Evolutionary conservation across 2,329 filamentous ascomycete species (phyloP).

Genomic region (Aspergillus terreus): DNA sequence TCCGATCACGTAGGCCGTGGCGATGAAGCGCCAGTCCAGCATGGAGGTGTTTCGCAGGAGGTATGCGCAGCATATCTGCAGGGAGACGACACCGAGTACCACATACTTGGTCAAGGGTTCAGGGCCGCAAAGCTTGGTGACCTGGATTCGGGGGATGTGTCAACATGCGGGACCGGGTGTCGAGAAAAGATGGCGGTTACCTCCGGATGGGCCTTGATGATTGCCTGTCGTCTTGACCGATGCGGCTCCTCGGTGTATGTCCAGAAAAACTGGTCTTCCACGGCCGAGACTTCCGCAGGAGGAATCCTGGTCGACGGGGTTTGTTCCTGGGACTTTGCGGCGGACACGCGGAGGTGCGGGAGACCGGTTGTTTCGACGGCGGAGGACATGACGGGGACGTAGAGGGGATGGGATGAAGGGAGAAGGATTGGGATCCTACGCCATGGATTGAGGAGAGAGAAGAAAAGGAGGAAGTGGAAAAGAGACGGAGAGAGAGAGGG

Average conservation of each 20-base stretch:
- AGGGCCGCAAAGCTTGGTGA: constrained; percentile 93
- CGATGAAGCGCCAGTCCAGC: constrained; percentile 79
- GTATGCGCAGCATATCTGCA: constrained; percentile 77
- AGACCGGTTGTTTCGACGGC: constrained; percentile 25
- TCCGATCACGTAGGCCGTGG: constrained; percentile 84
- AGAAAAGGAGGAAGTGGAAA: constrained; percentile 6
- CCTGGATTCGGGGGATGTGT: constrained; percentile 49
- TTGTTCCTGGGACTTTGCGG: constrained; percentile 22
- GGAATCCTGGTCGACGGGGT: constrained; percentile 22
- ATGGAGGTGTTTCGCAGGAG: constrained; percentile 73
- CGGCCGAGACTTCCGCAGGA: constrained; percentile 29
- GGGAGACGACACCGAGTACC: constrained; percentile 74
- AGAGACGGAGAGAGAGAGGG: constrained; percentile 3
- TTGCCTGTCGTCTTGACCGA: constrained; percentile 80
- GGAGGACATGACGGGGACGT: constrained; percentile 23
- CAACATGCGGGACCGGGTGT: constrained; percentile 8
- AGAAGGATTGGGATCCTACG: constrained; percentile 8
- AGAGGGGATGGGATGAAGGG: constrained; percentile 1
- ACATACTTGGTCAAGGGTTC: constrained; percentile 95
- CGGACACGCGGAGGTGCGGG: constrained; percentile 33
- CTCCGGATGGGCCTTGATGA: constrained; percentile 98
- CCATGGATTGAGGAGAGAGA: constrained; percentile 15
- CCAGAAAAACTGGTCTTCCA: constrained; percentile 80
- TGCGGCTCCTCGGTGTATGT: constrained; percentile 98
- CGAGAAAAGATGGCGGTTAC: constrained; percentile 44